phyloP scores from a whole-genome alignment of 208 protist genomes.

The Trypanosoma platydactyli region DNA sequence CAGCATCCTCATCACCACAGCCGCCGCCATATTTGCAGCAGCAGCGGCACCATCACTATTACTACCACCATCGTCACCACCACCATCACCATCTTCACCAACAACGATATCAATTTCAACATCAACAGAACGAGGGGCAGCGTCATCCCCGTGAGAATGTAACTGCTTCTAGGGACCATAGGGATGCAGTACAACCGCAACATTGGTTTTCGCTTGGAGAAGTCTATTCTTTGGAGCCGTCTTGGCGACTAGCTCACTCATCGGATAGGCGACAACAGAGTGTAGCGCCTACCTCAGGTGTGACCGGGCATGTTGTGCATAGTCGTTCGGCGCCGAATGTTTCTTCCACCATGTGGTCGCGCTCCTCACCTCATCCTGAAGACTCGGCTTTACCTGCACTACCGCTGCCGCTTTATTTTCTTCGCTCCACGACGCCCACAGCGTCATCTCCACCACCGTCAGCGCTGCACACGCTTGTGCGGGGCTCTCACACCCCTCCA shows the following conservation, averaged over 20 bases:
- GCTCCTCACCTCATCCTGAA: neutral
- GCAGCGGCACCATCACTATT: neutral
- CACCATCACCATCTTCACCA: neutral
- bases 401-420: neutral
- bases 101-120: neutral
- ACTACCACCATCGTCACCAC: neutral
- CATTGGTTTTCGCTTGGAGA: neutral
- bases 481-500: neutral
- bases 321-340: neutral
- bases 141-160: neutral
- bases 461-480: neutral
- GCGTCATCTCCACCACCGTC: too few species aligned
- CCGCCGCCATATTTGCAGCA: neutral
- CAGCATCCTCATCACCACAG: neutral
- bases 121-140: neutral
- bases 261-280: neutral
- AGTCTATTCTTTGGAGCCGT: constrained; percentile 2
- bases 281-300: neutral
- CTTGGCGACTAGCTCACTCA: neutral
- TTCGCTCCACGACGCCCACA: neutral
- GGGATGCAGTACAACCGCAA: neutral
- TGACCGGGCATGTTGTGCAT: neutral
- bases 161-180: neutral
- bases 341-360: neutral
- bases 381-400: neutral